phyloP scores from a whole-genome alignment of 805 yeast species.

The Yamadazyma takamatsuzukensis region DNA sequence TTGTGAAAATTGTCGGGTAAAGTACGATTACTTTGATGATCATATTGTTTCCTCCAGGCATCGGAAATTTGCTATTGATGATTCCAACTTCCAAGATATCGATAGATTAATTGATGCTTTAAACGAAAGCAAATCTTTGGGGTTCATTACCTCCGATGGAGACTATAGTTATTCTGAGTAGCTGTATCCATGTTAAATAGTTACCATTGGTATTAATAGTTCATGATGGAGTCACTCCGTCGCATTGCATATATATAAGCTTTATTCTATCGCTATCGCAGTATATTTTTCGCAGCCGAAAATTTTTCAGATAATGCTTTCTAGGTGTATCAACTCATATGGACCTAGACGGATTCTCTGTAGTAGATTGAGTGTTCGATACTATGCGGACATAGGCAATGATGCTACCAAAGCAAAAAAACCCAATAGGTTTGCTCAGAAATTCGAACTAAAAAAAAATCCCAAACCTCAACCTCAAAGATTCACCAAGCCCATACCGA shows the following conservation, averaged over 20 bases:
- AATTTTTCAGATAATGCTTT: too few relatives aligned
- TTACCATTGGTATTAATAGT: too few relatives aligned
- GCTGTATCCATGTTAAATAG: background rate
- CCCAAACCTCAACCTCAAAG: too few relatives aligned
- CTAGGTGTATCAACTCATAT: too few relatives aligned
- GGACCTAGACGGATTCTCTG: too few relatives aligned
- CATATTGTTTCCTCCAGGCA: slow-evolving; percentile 73
- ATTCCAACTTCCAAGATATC: slow-evolving; percentile 68
- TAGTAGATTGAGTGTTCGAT: background rate
- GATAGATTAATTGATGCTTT: slow-evolving; percentile 63
- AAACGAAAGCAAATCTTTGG: slow-evolving; percentile 39
- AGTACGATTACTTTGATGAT: slow-evolving; percentile 73
- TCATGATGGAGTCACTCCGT: too few relatives aligned
- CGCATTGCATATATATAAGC: too few relatives aligned
- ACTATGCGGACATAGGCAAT: slow-evolving; percentile 2
- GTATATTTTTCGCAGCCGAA: too few relatives aligned
- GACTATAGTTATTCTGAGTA: slow-evolving; percentile 20
- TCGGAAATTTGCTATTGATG: slow-evolving; percentile 70
- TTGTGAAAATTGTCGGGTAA: slow-evolving; percentile 90
- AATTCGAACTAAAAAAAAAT: too few relatives aligned
- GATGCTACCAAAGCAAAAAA: slow-evolving; percentile 12
- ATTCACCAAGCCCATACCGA: too few relatives aligned
- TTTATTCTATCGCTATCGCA: too few relatives aligned
- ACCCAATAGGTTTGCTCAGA: slow-evolving; percentile 33
- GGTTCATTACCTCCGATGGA: slow-evolving; percentile 40